Evolutionary conservation across 371 early-diverging fungal genomes (phyloP), one percentile per base, ranked within the genome.

Genomic region (Syncephalastrum contaminatum): DNA sequence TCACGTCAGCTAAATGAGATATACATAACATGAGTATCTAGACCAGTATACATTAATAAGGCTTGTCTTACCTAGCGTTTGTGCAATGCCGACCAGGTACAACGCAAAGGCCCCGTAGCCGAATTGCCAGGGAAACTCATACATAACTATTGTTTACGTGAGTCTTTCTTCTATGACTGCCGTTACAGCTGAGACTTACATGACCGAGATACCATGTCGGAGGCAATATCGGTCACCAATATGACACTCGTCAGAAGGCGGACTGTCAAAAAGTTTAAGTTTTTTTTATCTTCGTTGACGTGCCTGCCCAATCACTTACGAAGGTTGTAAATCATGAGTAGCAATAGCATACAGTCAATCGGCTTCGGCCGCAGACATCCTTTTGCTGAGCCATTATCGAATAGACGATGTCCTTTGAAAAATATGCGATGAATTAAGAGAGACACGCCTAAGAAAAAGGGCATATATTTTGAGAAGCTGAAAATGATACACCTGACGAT

Each of bases 31-130:
- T 30, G 36, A 30, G 36, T 12, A 12, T 20, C 14, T 22, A 21
- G 13, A 27, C 16, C 25, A 14, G 18, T 48, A 24, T 41, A 47
- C 20, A 51, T n/a, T 4, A 45, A 44, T 21, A n/a, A 46, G 3
- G 36, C 49, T 51, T 55, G 63, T 63, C 40, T 67, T 61, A 51
- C 63, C 60, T 18, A 69, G 48, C 20, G 70, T 69, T 39, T 63
- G 66, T 46, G 70, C 70, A 58, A 69, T 66, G 24, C 70, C 70
- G 10, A 69, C 47, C 4, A 69, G 19, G 41, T 69, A 69, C 10
- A 69, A 25, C 10, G 62, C 60, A 48, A 69, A 69, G 4, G 58
- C 59, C 4, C 56, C 56, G 54, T 60, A 69, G 0, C 66, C 66
- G 53, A 63, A 65, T 43, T 69, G 61, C 70, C 70, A 69, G 1